Percentiles rank a stretch among this genome's conserved stretches.
Conservation (phyloP, 441 rosid genomes). For the Euphorbia celastroides region DNA sequence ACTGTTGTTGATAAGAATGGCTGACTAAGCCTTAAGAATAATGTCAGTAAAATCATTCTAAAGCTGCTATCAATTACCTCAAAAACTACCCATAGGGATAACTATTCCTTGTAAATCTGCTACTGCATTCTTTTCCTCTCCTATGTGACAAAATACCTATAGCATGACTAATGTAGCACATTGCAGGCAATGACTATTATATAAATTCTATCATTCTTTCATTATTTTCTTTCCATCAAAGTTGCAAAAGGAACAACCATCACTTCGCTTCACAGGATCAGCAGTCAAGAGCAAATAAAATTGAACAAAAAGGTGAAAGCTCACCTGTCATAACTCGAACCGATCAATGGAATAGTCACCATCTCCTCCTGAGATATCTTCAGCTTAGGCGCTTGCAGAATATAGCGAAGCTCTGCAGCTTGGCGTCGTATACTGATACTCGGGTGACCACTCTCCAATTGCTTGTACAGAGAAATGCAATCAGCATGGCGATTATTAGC, state of each 20-base stretch:
- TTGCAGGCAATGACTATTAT: neutral
- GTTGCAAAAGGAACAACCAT: neutral
- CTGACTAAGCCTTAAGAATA: too few relatives aligned
- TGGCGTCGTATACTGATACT: conserved; percentile 78
- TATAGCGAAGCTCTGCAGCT: conserved; percentile 87
- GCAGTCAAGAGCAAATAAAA: neutral
- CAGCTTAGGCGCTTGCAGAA: conserved; percentile 91
- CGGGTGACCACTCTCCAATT: conserved; percentile 78
- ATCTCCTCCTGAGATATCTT: conserved; percentile 91
- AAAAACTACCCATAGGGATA: too few relatives aligned
- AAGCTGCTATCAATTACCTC: too few relatives aligned
- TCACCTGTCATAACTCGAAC: conserved; percentile 84
- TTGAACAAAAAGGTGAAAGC: neutral
- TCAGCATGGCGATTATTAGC: conserved; percentile 84
- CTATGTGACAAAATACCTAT: too few relatives aligned
- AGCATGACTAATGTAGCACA: too few relatives aligned
- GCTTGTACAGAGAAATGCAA: conserved; percentile 81
- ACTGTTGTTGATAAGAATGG: too few relatives aligned
- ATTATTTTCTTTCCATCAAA: too few relatives aligned
- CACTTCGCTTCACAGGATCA: neutral
- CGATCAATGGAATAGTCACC: conserved; percentile 82
- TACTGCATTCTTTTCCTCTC: too few relatives aligned
- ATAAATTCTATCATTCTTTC: too few relatives aligned
- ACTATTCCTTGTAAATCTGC: too few relatives aligned
- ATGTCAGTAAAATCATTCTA: too few relatives aligned